Evolutionary conservation across 345 rosid species (phyloP).

Genomic region (Populus euphratica): DNA sequence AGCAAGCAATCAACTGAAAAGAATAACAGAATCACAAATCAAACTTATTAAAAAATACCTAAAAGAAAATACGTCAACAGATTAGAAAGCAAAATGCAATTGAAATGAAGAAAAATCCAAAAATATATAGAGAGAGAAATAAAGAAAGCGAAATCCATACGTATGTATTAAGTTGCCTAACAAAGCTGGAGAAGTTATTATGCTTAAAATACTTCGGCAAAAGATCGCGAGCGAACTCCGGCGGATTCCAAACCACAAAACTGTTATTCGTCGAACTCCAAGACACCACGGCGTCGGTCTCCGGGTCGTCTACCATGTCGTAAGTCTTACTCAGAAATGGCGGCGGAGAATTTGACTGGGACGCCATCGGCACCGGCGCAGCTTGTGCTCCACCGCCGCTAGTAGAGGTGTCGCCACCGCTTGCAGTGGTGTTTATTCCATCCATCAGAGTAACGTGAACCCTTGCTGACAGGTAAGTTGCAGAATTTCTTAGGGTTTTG

Average conservation of each 20-base stretch:
- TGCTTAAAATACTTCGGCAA: constrained; percentile 87
- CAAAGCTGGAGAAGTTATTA: constrained; percentile 88
- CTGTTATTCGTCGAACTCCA: constrained; percentile 81
- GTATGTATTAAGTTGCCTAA: constrained; percentile 84
- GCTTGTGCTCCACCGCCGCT: constrained; percentile 19
- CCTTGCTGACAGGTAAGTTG: no score
- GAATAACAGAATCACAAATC: neutral
- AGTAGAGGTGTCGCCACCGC: constrained; percentile 27
- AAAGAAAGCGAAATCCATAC: constrained; percentile 33
- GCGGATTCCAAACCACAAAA: constrained; percentile 83
- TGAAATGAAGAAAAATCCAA: neutral
- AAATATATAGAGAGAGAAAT: neutral
- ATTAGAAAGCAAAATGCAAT: neutral
- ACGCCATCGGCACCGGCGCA: constrained; percentile 35
- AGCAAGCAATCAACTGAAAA: neutral
- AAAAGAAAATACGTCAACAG: neutral
- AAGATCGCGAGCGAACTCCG: constrained; percentile 76
- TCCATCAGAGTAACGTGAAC: neutral
- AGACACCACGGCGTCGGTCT: constrained; percentile 68
- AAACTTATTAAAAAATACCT: neutral
- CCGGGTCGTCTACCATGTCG: constrained; percentile 87
- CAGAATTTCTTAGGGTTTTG: constrained; percentile 7
- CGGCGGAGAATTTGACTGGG: constrained; percentile 50
- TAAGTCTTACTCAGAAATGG: constrained; percentile 90
- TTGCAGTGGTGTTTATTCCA: neutral